Base-by-base conservation (phyloP, 2,329 filamentous ascomycete genomes). In the Diaporthe citri region DNA sequence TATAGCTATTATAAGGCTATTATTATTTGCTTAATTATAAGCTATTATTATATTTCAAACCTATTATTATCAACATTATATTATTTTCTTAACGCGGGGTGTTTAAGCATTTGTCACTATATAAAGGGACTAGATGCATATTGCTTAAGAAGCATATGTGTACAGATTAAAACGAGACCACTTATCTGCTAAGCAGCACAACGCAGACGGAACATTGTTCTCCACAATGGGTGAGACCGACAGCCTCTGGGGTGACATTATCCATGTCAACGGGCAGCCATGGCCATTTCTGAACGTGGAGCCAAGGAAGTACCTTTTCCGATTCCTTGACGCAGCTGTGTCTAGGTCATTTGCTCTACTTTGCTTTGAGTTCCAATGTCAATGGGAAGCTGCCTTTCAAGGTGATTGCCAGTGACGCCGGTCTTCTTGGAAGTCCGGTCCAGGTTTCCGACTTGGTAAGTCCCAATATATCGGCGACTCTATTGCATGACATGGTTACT, bases 211-310 rank as follows among this genome's bases (percentile, higher is more conserved):
- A 12, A 83, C 87, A 4, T 84, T 91, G 12, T 81, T 85, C 25
- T 87, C 85, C 8, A 84, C 87, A 0, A 83, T 82, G 1, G 82
- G 84, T 25, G 86, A 89, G 76, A 81, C 81, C 2, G 82, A 82
- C 34, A 87, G 85, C 76, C 82, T 90, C n/a, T 90, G 86, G 78
- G 90, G 90, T 51, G 90, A 91, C 78, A 82, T 89, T 2, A 89
- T 91, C 69, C 86, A 90, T 59, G 89, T 91, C 73, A 91, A 91
- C 77, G 88, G 87, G 2, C 86, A 89, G 76, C 90, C 90, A 3
- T 92, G 90, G 90, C 90, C 90, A 3, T 91, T 85, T 76, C 77
- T 90, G 13, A 84, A 86, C n/a, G 89, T 91, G 5, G 87, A 92
- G 80, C 89, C 88, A 9, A 86, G 90, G 79, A 91, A 91, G 80